phyloP scores from a whole-genome alignment of 305 asterid species.

The Plantago coronopus region DNA sequence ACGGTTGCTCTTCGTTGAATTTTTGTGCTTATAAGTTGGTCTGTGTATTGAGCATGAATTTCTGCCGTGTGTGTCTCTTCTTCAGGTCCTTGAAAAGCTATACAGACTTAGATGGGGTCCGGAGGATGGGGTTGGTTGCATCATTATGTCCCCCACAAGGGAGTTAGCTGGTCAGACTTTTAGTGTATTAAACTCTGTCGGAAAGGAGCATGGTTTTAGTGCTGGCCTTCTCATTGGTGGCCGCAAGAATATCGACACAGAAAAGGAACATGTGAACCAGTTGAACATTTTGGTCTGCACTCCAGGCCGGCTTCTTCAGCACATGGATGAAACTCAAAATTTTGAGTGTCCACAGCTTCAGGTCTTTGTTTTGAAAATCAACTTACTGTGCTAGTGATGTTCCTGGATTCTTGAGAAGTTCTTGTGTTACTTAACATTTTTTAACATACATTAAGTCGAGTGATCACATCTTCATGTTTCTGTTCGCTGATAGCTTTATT shows the following conservation, averaged over 20 bases:
- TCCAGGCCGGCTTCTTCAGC: slow-evolving; percentile 97
- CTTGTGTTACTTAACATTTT: neutral
- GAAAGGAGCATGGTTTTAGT: slow-evolving; percentile 83
- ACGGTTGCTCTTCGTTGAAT: neutral
- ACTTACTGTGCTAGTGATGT: slow-evolving; percentile 5
- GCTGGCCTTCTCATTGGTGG: slow-evolving; percentile 99
- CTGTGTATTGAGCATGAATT: slow-evolving; percentile 2
- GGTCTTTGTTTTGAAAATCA: slow-evolving; percentile 42
- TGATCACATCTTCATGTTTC: slow-evolving; percentile 2
- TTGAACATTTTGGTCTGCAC: slow-evolving; percentile 92
- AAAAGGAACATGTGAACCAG: slow-evolving; percentile 76
- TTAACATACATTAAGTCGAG: neutral
- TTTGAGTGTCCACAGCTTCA: slow-evolving; percentile 92
- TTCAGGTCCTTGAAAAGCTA: slow-evolving; percentile 77
- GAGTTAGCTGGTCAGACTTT: slow-evolving; percentile 85
- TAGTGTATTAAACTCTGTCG: slow-evolving; percentile 71
- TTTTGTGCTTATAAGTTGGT: neutral
- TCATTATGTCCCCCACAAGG: slow-evolving; percentile 93
- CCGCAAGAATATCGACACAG: slow-evolving; percentile 72
- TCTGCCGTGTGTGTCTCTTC: slow-evolving; percentile 8
- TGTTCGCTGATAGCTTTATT: neutral
- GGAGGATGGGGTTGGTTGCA: slow-evolving; percentile 95
- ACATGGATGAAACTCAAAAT: slow-evolving; percentile 97
- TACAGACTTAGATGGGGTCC: slow-evolving; percentile 86
- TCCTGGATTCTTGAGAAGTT: neutral